phyloP scores from a whole-genome alignment of 2,329 filamentous ascomycete genomes.

The Fusarium sacchari region DNA sequence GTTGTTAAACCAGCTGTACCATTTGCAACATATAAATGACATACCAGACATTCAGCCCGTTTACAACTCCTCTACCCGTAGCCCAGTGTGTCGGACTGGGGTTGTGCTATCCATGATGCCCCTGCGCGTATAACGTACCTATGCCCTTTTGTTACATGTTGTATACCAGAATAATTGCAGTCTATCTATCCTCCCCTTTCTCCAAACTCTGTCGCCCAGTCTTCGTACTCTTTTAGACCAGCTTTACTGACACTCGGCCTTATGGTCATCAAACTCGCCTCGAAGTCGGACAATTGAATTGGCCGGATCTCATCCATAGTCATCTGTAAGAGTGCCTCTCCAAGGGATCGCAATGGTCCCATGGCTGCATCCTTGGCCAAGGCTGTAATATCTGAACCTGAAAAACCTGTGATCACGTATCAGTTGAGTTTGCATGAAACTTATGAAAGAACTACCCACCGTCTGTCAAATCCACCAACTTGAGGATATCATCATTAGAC shows the following conservation, averaged over 20 bases:
- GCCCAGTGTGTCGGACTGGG: constrained; percentile 1
- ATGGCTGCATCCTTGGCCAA: constrained; percentile 98
- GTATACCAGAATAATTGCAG: constrained; percentile 17
- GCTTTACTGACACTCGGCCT: constrained; percentile 88
- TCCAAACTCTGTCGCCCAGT: constrained; percentile 93
- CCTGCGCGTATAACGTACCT: not conserved
- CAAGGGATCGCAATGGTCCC: constrained; percentile 90
- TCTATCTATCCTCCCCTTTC: constrained; percentile 85
- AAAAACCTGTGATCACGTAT: constrained; percentile 76
- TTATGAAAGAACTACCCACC: constrained; percentile 62
- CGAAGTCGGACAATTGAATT: constrained; percentile 84
- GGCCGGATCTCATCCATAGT: constrained; percentile 93
- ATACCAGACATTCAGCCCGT: constrained; percentile 23
- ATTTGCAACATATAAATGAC: constrained; percentile 40
- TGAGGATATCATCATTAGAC: constrained; percentile 74
- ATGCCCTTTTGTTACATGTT: constrained; percentile 22
- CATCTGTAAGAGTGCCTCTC: constrained; percentile 89
- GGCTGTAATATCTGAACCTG: constrained; percentile 95
- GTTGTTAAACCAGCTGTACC: constrained; percentile 31
- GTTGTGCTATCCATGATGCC: constrained; percentile 4
- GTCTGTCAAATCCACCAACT: constrained; percentile 82
- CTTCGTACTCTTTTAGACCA: constrained; percentile 88
- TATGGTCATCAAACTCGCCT: constrained; percentile 84
- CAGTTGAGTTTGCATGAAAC: not conserved
- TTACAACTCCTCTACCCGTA: constrained; percentile 11